Base-by-base conservation (phyloP, 2,329 filamentous ascomycete genomes). In the Diaporthe ilicicola region DNA sequence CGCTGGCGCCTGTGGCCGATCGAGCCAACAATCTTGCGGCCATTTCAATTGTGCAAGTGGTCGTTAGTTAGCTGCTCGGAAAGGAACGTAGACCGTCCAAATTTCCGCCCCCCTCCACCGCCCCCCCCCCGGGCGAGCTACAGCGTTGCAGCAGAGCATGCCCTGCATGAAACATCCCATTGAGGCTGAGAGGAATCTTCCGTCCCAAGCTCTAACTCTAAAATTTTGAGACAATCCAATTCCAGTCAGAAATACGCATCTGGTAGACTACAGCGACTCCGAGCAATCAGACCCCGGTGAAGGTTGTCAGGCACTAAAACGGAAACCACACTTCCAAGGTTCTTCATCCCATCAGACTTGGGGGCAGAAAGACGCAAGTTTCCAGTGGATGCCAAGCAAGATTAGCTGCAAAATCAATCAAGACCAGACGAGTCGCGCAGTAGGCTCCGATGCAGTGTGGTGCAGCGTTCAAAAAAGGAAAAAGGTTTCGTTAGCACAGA, bases 171-270 rank as follows among this genome's bases (percentile, higher is more conserved):
- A 64, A 64, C 59, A 64, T 64, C 42, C 8, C 27, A 37, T 50
- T 64, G 59, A 64, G 59, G 59, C 59, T 64, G 59, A 64, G 59
- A 64, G 44, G 7, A 64, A 64, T 64, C 44, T 64, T 64, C 55
- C 59, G 59, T 50, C 59, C 59, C 59, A 64, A 64, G 59, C 59
- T 50, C 59, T 37, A 19, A 34, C 29, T 9, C 44, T 15, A 34
- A 19, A 24, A 34, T 12, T 13, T 34, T 62, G 19, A 27, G 56
- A 34, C 19, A 34, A 15, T 24, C 56, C 56, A 42, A 48, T 10
- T 22, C 2, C 17, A 4, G 22, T n/a, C 7, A 54, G 15, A 34
- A 22, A 22, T 8, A 17, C 27, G 12, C 42, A 32, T 12, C 3
- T 62, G 24, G 19, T 12, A 62, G 42, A 50, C 42, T n/a, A n/a